Base-by-base conservation (phyloP, 257 asterid genomes). In the Buddleja alternifolia region DNA sequence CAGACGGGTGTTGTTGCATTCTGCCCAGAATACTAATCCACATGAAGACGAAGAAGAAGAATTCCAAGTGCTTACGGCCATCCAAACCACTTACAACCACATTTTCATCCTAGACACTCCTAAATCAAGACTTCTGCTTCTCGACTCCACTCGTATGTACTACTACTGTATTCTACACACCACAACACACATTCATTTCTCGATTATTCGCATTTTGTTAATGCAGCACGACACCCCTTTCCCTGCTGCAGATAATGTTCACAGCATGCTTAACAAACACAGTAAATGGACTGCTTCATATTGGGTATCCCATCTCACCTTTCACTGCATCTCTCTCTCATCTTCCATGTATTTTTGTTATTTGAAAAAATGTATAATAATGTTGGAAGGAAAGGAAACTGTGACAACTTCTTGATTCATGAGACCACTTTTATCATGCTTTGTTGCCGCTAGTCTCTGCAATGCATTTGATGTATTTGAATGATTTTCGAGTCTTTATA, bases 241-340 rank as follows among this genome's bases (percentile, higher is more conserved):
- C n/a, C n/a, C n/a, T n/a, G n/a, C n/a, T 29, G 79, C 90, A 90
- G 95, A 83, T 81, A 90, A 76, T 70, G 85, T 88, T 25, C 97
- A 90, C 71, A 90, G 94, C 78, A 77, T 84, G 41, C 60, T 85
- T 69, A 79, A 76, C 73, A 83, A 88, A 76, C 81, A 44, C 20
- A 78, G 67, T n/a, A 90, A 86, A 62, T 88, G 95, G 97, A 90
- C 92, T 1, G 80, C 70, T 65, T 83, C 96, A 20, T 86, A 82
- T 56, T 90, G 97, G 97, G 97, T 88, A 87, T 40, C 81, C n/a
- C n/a, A n/a, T n/a, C n/a, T n/a, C n/a, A n/a, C n/a, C n/a, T n/a
- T n/a, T 4, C 47, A 41, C 14, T 8, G 47, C 47, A 41, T 14
- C 0, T 7, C n/a, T n/a, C n/a, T 10, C 4, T 7, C 11, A 3